Evolutionary conservation across 768 basidiomycete species (phyloP).

Genomic region (Pseudohyphozyma bogoriensis): DNA sequence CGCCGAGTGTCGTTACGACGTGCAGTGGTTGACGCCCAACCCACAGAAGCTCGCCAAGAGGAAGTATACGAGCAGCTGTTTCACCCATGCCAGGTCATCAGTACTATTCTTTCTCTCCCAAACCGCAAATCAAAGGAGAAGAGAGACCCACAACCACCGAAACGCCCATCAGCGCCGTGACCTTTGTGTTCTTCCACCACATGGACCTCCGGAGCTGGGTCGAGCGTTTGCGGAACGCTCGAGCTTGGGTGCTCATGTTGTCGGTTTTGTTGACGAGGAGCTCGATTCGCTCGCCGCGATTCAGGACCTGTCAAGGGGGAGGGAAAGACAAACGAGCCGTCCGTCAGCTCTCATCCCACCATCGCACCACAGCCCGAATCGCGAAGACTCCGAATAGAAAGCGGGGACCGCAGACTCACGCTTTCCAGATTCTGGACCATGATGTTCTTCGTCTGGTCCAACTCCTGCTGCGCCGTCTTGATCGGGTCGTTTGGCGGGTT

Average conservation of each 20-base stretch:
- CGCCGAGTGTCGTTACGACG: neutral
- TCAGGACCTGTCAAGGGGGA: slow-evolving; percentile 70
- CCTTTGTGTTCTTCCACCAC: slow-evolving; percentile 42
- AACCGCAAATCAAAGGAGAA: slow-evolving; percentile 2
- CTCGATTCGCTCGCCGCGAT: slow-evolving; percentile 88
- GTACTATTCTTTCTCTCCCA: too few species aligned
- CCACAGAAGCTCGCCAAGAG: slow-evolving; percentile 17
- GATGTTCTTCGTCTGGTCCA: slow-evolving; percentile 5
- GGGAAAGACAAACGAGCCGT: too few species aligned
- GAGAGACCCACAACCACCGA: slow-evolving; percentile 48
- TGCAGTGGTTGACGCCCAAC: neutral
- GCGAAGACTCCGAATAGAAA: neutral
- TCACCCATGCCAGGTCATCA: neutral
- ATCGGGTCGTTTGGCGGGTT: slow-evolving; percentile 75
- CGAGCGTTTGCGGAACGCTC: slow-evolving; percentile 53
- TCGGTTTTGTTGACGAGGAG: slow-evolving; percentile 87
- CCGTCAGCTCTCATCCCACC: too few species aligned
- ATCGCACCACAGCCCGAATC: too few species aligned
- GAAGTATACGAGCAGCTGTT: slow-evolving; percentile 1
- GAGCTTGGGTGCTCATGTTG: slow-evolving; percentile 84
- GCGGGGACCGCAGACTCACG: too few species aligned
- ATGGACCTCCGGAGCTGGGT: slow-evolving; percentile 29
- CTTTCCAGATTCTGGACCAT: slow-evolving; percentile 82
- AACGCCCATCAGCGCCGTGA: slow-evolving; percentile 35
- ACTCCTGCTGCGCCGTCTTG: slow-evolving; percentile 37